Percentiles rank a stretch among this genome's conserved stretches.
These are phyloP conservation scores for Fonsecaea pedrosoi DNA, from an alignment of 2,329 filamentous ascomycete species.

Conservation along the genomic window DNA sequence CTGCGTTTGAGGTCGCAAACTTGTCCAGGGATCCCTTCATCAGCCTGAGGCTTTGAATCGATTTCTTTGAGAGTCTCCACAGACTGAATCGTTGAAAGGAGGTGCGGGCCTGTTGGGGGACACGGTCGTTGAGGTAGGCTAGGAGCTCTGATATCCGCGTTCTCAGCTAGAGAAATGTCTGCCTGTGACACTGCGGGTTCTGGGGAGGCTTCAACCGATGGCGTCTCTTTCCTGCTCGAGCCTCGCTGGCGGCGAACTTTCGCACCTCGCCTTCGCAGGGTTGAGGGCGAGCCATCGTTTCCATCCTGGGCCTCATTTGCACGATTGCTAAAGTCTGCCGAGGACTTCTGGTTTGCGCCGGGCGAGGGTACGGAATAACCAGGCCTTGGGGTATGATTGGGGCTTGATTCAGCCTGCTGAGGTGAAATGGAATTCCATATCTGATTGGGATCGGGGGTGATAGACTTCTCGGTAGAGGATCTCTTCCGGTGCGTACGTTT, in stretches of 20 bases:
- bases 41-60: conserved; percentile 42
- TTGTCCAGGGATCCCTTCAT: conserved; percentile 50
- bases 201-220: neutral
- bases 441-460: conserved; percentile 38
- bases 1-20: conserved; percentile 67
- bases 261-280: conserved; percentile 41
- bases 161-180: neutral
- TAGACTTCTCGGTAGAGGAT: conserved; percentile 35
- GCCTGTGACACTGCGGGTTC: neutral
- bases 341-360: conserved; percentile 23
- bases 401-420: conserved; percentile 20
- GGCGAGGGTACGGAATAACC: conserved; percentile 8
- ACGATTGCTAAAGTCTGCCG: conserved; percentile 16
- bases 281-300: conserved; percentile 38
- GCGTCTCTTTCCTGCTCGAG: conserved; percentile 23
- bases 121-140: conserved; percentile 49
- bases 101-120: conserved; percentile 60
- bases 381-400: conserved; percentile 12
- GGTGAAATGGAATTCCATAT: conserved; percentile 40
- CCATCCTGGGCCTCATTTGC: conserved; percentile 21
- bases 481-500: conserved; percentile 48
- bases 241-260: conserved; percentile 27
- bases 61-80: conserved; percentile 55
- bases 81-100: conserved; percentile 65
- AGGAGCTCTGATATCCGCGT: neutral